Conservation (phyloP, 148 eudicot species). For the Vaccinium corymbosum region DNA sequence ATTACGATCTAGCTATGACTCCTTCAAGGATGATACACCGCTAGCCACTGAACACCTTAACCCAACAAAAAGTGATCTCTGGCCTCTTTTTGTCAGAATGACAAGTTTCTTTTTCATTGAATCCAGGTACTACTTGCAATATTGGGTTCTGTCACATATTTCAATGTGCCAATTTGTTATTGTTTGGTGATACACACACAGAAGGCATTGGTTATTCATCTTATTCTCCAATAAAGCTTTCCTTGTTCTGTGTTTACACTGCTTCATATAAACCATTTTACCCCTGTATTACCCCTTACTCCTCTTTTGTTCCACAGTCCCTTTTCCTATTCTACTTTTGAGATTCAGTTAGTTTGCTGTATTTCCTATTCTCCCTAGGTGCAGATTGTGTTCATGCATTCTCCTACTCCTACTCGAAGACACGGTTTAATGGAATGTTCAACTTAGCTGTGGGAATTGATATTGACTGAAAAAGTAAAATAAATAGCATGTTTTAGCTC, state of each 20-base stretch:
- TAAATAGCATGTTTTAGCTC: neutral
- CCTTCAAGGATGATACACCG: conserved; percentile 12
- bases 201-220: neutral
- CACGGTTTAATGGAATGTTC: neutral
- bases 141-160: neutral
- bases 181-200: neutral
- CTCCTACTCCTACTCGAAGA: neutral
- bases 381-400: neutral
- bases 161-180: neutral
- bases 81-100: conserved; percentile 71
- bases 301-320: neutral
- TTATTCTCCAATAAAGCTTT: neutral
- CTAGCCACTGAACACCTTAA: conserved; percentile 27
- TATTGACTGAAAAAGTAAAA: neutral
- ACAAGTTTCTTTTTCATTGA: conserved; percentile 64
- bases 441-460: neutral
- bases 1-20: conserved; percentile 21
- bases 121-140: conserved; percentile 44
- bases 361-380: neutral
- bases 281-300: neutral
- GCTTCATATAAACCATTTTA: conserved; percentile 3
- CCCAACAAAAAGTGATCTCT: conserved; percentile 37
- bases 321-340: neutral
- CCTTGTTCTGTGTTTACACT: neutral
- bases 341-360: neutral